phyloP scores from a whole-genome alignment of 176 grass and related monocot genomes.

The Musa beccarii region DNA sequence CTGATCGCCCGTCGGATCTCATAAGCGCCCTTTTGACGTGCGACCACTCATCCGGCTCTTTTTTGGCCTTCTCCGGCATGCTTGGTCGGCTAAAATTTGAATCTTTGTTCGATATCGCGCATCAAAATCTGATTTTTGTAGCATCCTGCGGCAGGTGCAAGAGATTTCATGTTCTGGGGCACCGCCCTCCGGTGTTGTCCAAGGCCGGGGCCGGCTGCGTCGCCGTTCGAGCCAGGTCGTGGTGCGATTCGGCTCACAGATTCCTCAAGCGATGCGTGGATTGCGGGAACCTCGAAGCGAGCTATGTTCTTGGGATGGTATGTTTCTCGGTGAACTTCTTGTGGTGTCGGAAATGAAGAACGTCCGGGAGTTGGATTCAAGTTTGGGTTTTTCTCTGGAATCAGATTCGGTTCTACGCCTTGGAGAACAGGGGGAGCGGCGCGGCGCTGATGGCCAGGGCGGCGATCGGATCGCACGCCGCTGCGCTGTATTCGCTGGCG shows the following conservation, averaged over 20 bases:
- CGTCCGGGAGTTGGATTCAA: neutral
- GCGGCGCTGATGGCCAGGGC: conserved; percentile 35
- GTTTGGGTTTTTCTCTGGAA: neutral
- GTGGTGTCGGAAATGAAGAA: neutral
- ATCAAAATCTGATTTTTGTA: neutral
- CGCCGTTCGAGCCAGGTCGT: conserved; percentile 16
- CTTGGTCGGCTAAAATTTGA: neutral
- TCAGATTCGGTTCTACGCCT: conserved; percentile 52
- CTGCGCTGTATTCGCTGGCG: conserved; percentile 47
- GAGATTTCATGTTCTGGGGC: conserved; percentile 34
- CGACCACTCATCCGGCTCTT: too few relatives aligned
- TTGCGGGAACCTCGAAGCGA: conserved; percentile 49
- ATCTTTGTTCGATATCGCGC: neutral
- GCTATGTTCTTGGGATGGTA: conserved; percentile 70
- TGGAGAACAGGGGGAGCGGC: conserved; percentile 26
- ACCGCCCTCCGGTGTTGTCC: conserved; percentile 27
- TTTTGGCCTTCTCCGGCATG: neutral
- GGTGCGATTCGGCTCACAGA: conserved; percentile 35
- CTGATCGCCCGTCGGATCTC: conserved; percentile 29
- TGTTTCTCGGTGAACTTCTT: neutral
- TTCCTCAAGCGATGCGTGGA: conserved; percentile 43
- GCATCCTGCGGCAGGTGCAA: conserved; percentile 35
- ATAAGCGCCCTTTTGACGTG: conserved; percentile 29
- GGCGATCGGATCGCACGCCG: conserved; percentile 28
- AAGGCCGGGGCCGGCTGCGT: conserved; percentile 26